A percentile compares a stretch with the other conserved stretches of the same genome.
Evolutionary conservation across 2,329 filamentous ascomycete species (phyloP).

Genomic region (Neoarthrinium moseri): DNA sequence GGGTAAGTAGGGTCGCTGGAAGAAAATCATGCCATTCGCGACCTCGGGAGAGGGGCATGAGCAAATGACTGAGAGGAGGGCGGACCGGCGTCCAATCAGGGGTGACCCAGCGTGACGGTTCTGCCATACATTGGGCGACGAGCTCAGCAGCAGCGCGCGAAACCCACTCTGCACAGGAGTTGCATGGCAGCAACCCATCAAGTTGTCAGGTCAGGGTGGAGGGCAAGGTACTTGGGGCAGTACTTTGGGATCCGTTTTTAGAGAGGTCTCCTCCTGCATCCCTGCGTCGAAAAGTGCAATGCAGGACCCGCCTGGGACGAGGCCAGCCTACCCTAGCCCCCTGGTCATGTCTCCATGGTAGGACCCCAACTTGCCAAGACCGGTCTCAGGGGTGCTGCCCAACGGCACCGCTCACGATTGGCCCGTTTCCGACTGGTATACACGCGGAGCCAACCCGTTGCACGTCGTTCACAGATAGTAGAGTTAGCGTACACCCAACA

Average conservation of each 20-base stretch:
- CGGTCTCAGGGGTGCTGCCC: no score
- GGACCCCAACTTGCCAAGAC: neutral
- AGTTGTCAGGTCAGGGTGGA: neutral
- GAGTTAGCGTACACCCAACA: neutral
- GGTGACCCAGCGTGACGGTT: conserved; percentile 3
- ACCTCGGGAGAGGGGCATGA: neutral
- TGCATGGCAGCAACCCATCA: neutral
- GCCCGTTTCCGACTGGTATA: neutral
- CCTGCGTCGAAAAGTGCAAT: conserved; percentile 2
- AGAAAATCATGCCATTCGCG: neutral
- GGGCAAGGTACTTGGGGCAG: neutral
- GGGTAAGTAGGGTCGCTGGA: no score
- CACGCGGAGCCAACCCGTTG: no score
- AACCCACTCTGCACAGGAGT: neutral
- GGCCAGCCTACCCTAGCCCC: neutral
- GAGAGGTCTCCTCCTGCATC: neutral
- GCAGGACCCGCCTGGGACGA: neutral
- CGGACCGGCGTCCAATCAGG: conserved; percentile 1
- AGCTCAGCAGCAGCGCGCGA: neutral
- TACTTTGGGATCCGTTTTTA: no score
- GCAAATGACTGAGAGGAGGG: neutral
- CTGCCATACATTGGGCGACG: neutral
- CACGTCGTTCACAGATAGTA: no score
- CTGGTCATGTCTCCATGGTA: neutral
- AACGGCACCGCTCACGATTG: conserved; percentile 3